Evolutionary conservation across 1,139 yeast species (phyloP).

Genomic region (Eremothecium sinecaudum): DNA sequence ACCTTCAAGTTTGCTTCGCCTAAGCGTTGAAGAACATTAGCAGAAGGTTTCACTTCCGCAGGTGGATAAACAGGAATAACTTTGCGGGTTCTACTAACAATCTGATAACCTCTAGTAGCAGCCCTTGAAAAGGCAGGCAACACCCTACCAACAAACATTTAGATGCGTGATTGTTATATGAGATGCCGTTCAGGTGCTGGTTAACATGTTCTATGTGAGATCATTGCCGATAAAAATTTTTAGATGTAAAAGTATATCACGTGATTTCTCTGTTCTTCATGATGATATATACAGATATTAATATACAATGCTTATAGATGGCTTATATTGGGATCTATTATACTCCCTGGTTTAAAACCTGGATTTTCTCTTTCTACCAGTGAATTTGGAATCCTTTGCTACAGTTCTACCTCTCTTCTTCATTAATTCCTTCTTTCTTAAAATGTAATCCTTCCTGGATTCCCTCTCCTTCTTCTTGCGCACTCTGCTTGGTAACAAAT

Average conservation of each 20-base stretch:
- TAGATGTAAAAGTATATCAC: too few species aligned
- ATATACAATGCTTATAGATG: background rate
- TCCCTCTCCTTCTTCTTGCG: slow-evolving; percentile 50
- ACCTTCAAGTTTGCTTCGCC: slow-evolving; percentile 28
- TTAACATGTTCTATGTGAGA: too few species aligned
- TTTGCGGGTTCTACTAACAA: slow-evolving; percentile 21
- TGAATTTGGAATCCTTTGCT: slow-evolving; percentile 82
- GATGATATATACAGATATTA: too few species aligned
- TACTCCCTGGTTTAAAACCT: slow-evolving; percentile 49
- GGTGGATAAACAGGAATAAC: slow-evolving; percentile 32
- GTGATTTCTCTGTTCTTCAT: too few species aligned
- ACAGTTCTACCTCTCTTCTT: slow-evolving; percentile 83
- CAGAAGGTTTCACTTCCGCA: slow-evolving; percentile 14
- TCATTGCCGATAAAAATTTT: too few species aligned
- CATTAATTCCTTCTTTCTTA: slow-evolving; percentile 89
- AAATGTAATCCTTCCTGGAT: slow-evolving; percentile 69
- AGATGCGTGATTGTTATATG: too few species aligned
- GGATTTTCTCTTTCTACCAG: slow-evolving; percentile 88
- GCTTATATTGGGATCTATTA: too few species aligned
- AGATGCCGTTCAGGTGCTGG: too few species aligned
- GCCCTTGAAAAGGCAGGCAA: slow-evolving; percentile 5
- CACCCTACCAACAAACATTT: background rate
- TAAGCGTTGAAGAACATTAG: slow-evolving; percentile 12
- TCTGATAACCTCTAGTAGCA: slow-evolving; percentile 15
- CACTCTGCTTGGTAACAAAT: slow-evolving; percentile 38